Evolutionary conservation across 2,329 filamentous ascomycete species (phyloP), one percentile per base, ranked within the genome.

Genomic region (Cordyceps cicadae): DNA sequence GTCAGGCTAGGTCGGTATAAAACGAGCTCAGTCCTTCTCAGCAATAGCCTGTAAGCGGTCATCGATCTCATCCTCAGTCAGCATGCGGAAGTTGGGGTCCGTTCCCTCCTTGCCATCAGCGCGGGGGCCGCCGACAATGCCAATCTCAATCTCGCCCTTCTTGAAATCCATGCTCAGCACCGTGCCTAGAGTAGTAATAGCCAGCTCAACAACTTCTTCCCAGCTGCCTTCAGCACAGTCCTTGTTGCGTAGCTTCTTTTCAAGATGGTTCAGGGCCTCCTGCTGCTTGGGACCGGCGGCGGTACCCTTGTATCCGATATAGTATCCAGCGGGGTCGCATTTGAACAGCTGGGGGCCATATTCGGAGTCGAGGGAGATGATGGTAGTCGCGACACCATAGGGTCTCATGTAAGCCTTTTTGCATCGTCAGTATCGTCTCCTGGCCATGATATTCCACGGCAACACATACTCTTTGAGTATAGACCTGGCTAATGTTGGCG

Each of bases 231-330:
- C 89, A 41, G 93, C 94, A 69, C 84, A 82, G 71, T 97, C 92
- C 86, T 97, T 97, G 87, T 96, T 97, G 81, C 97, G 96, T 76
- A 99, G 86, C 84, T 97, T 97, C 87, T 97, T 97, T 85, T 99
- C 94, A 62, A 99, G 82, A 75, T 96, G 92, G 77, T 99, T 99
- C 73, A 97, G 85, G 64, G 94, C 94, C 82, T 99, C 94, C 76
- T 99, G 94, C 76, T 97, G 93, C 81, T 99, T 99, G 59, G 94
- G 94, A 6, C 94, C 94, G 8, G 94, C 95, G 58, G 94, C 91
- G 52, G 94, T 97, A 67, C 91, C 94, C 81, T 97, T 97, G 87
- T 97, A 99, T 67, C 94, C 94, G 61, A 93, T 92, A 74, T 94
- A 97, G 81, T 99, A 99, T 63, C 94, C 94, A 61, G 94, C 94